These are phyloP conservation scores for Leccinum imitatum DNA, from an alignment of 768 basidiomycete genomes.

Conservation along the genomic window DNA sequence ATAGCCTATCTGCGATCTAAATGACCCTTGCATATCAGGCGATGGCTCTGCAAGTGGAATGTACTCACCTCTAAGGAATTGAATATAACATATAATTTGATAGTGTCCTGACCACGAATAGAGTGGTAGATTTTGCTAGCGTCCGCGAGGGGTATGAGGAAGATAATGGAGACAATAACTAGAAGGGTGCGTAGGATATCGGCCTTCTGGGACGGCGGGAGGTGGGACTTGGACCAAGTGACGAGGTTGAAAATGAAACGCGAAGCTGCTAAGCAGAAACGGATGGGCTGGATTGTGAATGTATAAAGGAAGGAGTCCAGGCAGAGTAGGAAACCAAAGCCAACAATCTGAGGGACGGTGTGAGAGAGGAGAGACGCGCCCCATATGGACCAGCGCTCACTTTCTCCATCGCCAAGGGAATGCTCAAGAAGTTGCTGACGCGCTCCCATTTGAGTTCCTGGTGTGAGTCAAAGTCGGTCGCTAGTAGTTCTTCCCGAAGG, in stretches of 20 bases:
- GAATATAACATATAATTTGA: slow-evolving; percentile 98
- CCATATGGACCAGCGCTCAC: slow-evolving; percentile 38
- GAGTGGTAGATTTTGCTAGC: slow-evolving; percentile 98
- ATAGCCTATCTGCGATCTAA: slow-evolving; percentile 92
- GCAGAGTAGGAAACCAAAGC: slow-evolving; percentile 91
- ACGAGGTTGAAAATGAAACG: slow-evolving; percentile 53
- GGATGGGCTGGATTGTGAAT: slow-evolving; percentile 95
- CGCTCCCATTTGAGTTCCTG: slow-evolving; percentile 95
- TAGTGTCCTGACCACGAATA: slow-evolving; percentile 96
- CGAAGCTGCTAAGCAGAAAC: slow-evolving; percentile 65
- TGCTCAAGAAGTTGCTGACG: slow-evolving; percentile 91
- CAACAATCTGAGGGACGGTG: slow-evolving; percentile 60
- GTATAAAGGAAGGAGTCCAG: slow-evolving; percentile 97
- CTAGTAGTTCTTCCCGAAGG: slow-evolving; percentile 81
- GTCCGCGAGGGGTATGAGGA: slow-evolving; percentile 84
- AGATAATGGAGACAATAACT: slow-evolving; percentile 66
- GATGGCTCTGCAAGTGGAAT: neutral
- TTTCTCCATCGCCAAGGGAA: slow-evolving; percentile 93
- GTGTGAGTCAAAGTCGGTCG: slow-evolving; percentile 92
- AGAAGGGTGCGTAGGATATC: slow-evolving; percentile 84
- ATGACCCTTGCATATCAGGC: neutral
- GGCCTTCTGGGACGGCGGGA: slow-evolving; percentile 89
- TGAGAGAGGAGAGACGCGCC: slow-evolving; percentile 5
- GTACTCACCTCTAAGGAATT: slow-evolving; percentile 89
- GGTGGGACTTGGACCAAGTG: slow-evolving; percentile 48